These are phyloP conservation scores for Phycomyces nitens DNA, from an alignment of 192 early-diverging fungal species.

Conservation along the genomic window DNA sequence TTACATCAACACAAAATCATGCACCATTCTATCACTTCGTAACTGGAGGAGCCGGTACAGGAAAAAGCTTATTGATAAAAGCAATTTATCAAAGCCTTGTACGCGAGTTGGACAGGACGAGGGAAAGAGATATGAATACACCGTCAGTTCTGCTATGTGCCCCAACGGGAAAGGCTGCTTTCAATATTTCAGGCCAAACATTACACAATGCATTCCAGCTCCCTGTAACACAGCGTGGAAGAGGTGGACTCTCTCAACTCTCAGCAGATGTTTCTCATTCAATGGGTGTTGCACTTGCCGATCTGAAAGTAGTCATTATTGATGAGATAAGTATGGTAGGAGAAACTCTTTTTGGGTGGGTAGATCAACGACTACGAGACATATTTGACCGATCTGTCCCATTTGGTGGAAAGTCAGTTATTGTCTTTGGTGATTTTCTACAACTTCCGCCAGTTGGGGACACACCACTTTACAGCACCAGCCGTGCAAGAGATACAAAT, in stretches of 20 bases:
- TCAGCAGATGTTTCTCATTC: not conserved
- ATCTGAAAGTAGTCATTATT: not conserved
- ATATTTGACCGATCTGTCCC: not conserved
- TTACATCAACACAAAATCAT: too few species aligned
- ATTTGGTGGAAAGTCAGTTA: not conserved
- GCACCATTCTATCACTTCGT: not conserved
- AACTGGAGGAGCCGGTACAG: not conserved
- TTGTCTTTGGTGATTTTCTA: conserved; percentile 3
- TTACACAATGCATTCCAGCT: too few species aligned
- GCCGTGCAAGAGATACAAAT: too few species aligned
- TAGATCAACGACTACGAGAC: not conserved
- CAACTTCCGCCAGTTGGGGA: not conserved
- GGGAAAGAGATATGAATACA: not conserved
- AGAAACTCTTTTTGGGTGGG: not conserved
- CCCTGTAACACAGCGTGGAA: not conserved
- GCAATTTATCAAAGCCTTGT: not conserved
- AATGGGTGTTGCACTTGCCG: not conserved
- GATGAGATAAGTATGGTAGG: conserved; percentile 4
- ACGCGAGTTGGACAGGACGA: not conserved
- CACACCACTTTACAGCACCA: too few species aligned
- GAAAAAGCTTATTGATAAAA: conserved; percentile 3
- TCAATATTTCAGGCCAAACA: not conserved
- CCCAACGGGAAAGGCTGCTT: conserved; percentile 1
- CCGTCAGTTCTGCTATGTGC: not conserved
- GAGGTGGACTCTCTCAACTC: not conserved